Evolutionary conservation across 2,329 filamentous ascomycete genomes (phyloP).

Genomic region (Triangularia setosa): DNA sequence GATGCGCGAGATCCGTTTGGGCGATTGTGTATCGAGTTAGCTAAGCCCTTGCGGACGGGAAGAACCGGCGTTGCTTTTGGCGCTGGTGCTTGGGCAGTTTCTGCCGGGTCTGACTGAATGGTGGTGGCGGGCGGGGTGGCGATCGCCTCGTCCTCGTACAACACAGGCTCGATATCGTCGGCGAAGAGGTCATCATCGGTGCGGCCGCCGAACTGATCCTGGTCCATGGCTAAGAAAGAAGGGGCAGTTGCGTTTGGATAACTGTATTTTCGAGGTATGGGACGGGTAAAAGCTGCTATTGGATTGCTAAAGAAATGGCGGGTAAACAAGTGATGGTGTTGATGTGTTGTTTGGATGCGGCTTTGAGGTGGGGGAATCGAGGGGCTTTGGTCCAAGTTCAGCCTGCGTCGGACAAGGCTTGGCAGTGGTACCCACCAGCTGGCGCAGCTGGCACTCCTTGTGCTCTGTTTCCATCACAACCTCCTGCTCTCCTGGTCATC

Average conservation of each 20-base stretch:
- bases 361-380: not conserved
- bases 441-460: not conserved
- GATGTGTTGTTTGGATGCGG: not conserved
- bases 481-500: too few species aligned
- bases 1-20: constrained; percentile 18
- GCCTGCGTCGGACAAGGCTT: not conserved
- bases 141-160: constrained; percentile 13
- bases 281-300: not conserved
- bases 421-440: not conserved
- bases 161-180: constrained; percentile 57
- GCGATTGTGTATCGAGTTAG: constrained; percentile 33
- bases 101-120: constrained; percentile 9
- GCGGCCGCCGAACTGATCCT: constrained; percentile 55
- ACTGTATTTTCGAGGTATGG: not conserved
- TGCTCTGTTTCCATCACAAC: not conserved
- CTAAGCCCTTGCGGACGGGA: constrained; percentile 27
- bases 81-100: constrained; percentile 14
- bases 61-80: constrained; percentile 9
- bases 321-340: not conserved
- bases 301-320: not conserved
- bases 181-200: constrained; percentile 61
- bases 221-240: constrained; percentile 43
- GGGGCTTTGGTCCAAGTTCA: not conserved
- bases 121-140: constrained; percentile 7
- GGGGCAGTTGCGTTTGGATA: not conserved